Base-by-base conservation (phyloP, 169 alveolate species). In the Babesia gibsoni region DNA sequence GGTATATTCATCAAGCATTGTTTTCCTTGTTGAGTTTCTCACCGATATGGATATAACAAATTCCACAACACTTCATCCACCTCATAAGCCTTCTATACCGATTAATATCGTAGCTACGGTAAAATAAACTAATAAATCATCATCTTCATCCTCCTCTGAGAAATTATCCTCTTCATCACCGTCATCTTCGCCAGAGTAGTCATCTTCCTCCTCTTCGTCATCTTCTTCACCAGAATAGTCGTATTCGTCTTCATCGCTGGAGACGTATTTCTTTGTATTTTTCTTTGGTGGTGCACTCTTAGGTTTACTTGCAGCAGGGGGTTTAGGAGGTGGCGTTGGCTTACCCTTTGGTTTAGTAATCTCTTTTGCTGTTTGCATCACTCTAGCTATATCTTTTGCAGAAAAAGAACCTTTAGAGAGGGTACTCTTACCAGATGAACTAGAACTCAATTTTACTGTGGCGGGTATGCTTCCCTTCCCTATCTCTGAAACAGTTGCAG, bases 211-310 rank as follows among this genome's bases (percentile, higher is more conserved):
- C 41, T 7, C 52, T 14, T 18, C 30, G 30, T 57, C 70, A 22
- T 59, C 69, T 12, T 39, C 69, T 7, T 39, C 57, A 33, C 59
- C 68, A 29, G 57, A 72, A 27, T 30, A 64, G 41, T 20, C 14
- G 12, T 41, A 33, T 35, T 52, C 49, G 52, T 66, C 77, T 32
- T 42, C 68, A 22, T 57, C 72, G 54, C 80, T 67, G 20, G 67
- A 64, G 1, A 41, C 67, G 18, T 72, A 35, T 3, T 14, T 33
- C 43, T 64, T 18, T 1, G 32, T 5, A 14, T 46, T 54, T 56
- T 39, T 72, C 43, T 50, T 72, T 41, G 30, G 54, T 2, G 83
- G 41, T 14, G 56, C 45, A 23, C 46, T 52, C 22, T 37, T 3
- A 23, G 57, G 33, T 18, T 16, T 66, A 20, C 45, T 3, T 10